Conservation (phyloP, 148 eudicot genomes). For the Rheum nobile region DNA sequence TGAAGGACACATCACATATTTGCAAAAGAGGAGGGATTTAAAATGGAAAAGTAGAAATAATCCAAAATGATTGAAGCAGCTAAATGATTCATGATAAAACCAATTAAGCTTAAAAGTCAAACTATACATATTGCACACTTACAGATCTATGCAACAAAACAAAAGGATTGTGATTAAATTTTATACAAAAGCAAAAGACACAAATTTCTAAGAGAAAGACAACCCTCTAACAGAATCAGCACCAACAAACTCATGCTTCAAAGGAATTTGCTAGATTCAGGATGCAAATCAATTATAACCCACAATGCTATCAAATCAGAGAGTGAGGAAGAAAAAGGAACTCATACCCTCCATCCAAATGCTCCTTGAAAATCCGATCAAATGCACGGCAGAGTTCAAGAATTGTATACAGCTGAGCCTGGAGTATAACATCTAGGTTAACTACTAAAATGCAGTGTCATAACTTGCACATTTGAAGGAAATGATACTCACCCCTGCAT, state of each 20-base stretch:
- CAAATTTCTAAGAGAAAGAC: not conserved
- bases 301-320: no score
- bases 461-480: no score
- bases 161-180: not conserved
- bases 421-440: no score
- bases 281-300: no score
- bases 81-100: not conserved
- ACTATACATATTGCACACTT: not conserved
- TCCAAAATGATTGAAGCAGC: not conserved
- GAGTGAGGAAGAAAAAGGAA: no score
- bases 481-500: no score
- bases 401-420: no score
- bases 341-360: no score
- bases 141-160: not conserved
- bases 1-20: not conserved
- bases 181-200: not conserved
- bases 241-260: not conserved
- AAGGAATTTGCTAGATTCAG: not conserved
- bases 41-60: not conserved
- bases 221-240: not conserved
- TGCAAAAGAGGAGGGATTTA: not conserved
- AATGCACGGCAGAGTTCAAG: no score
- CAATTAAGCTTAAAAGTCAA: not conserved
- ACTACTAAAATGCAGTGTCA: no score
- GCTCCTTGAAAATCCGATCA: no score